Evolutionary conservation across 2,329 filamentous ascomycete species (phyloP), one percentile per base, ranked within the genome.

Genomic region (Fusarium scirpi): DNA sequence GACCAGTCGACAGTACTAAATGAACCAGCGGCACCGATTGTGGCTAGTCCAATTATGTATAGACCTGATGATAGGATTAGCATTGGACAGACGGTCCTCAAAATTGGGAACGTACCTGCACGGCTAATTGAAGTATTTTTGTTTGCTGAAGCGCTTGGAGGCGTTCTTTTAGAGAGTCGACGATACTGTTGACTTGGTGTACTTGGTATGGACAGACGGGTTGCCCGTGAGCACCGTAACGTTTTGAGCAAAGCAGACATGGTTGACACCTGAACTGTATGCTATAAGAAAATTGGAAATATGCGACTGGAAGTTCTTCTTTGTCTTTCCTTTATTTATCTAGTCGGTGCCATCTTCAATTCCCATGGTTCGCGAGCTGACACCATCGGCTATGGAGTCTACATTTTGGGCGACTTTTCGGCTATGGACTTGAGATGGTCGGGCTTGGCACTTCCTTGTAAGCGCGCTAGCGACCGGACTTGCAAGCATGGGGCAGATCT

Each of bases 321-420:
- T 22, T 22, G 3, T 3, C 5, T 5, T 22, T 22, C 5, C 22
- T 22, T 22, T 22, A 22, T 22, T 22, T 22, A 22, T 22, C 22
- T 22, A 22, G 22, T 22, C 22, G 22, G 22, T 22, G 22, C 22
- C 22, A 22, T 22, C 22, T 5, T 22, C 22, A 22, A 22, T 22
- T 22, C 22, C 22, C 22, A 22, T 22, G 22, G 22, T 22, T 22
- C 22, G 22, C 5, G 22, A 22, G 22, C 22, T 22, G 22, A 22
- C 22, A 22, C 22, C 25, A 27, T 58, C 58, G 58, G 52, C 57
- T 58, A 45, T 30, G 56, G 56, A 20, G 18, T 13, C 12, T 18
- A 12, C 5, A 27, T 4, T 13, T 27, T 8, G 6, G 11, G 8
- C 6, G n/a, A 11, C 5, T 0, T 4, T 27, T 56, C 51, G 58